Evolutionary conservation across 768 basidiomycete species (phyloP).

Genomic region (Phanerodontia chrysosporium): DNA sequence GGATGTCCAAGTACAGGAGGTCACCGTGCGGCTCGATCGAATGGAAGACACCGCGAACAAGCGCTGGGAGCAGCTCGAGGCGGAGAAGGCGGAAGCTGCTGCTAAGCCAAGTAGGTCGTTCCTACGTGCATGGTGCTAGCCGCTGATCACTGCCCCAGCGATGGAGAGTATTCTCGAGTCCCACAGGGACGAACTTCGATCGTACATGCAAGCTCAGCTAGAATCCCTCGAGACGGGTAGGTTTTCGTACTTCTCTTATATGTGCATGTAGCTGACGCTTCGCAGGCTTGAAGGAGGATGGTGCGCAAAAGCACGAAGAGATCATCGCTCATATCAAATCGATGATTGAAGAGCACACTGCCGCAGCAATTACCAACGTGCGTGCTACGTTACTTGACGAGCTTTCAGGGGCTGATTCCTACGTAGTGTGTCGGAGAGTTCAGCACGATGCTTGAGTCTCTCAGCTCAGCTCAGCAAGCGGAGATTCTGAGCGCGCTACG

Average conservation of each 20-base stretch:
- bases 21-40: slow-evolving; percentile 1
- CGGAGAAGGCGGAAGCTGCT: slow-evolving; percentile 8
- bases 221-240: slow-evolving; percentile 1
- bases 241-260: neutral
- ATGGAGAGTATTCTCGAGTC: slow-evolving; percentile 6
- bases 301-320: slow-evolving; percentile 5
- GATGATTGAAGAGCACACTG: slow-evolving; percentile 6
- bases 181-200: neutral
- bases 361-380: slow-evolving; percentile 1
- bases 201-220: slow-evolving; percentile 4
- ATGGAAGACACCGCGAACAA: slow-evolving; percentile 26
- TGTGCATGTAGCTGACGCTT: neutral
- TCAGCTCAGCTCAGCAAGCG: slow-evolving; percentile 4
- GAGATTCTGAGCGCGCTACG: slow-evolving; percentile 4
- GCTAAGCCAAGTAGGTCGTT: slow-evolving; percentile 7
- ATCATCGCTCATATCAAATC: neutral
- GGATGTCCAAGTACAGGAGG: slow-evolving; percentile 45
- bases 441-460: neutral
- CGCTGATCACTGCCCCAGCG: neutral
- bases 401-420: neutral
- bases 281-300: slow-evolving; percentile 2
- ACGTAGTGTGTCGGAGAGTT: slow-evolving; percentile 8
- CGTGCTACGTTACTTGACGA: neutral
- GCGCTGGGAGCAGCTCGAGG: slow-evolving; percentile 20
- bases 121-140: neutral